Base-by-base conservation (phyloP, 805 yeast genomes). In the Candida silvicultrix region DNA sequence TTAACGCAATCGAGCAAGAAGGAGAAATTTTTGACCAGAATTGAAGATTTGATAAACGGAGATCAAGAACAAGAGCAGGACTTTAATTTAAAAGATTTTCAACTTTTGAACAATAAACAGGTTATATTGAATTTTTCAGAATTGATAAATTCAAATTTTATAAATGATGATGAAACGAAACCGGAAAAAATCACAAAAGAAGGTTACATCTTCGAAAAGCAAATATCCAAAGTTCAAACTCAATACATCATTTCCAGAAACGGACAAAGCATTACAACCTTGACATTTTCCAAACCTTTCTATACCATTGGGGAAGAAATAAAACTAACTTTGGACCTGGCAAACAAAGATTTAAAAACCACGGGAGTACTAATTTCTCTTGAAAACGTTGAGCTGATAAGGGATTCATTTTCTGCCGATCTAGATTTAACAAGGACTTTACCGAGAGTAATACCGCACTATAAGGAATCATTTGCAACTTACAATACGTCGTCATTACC, bases 181-280 rank as follows among this genome's bases (percentile, higher is more conserved):
- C 45, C 53, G n/a, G 41, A 31, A 16, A 19, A 39, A 16, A 46
- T 43, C 19, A 43, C 40, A 16, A 34, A 42, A 12, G 58, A 57
- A 21, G 57, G 53, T 2, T 46, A 46, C 21, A 37, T 41, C 1
- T 52, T 44, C 36, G 61, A 60, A 31, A 52, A 45, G 40, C 60
- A 60, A 40, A 49, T 53, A 12, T 41, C 28, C 1, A 54, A 53
- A 35, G 45, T 63, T 19, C 69, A 68, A 54, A 63, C 62, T 7
- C 66, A 63, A 22, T 71, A 62, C 51, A 51, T 64, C 15, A 70
- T 79, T 8, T 71, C 71, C 37, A 61, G 73, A 45, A 64, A 70
- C 44, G 68, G 73, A 9, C 57, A 64, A 39, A 55, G 63, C 12
- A 64, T 78, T 9, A 73, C 78, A 0, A 65, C 61, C 16, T 40